Conservation (phyloP, 768 basidiomycete species). For the Mycena leptocephala region DNA sequence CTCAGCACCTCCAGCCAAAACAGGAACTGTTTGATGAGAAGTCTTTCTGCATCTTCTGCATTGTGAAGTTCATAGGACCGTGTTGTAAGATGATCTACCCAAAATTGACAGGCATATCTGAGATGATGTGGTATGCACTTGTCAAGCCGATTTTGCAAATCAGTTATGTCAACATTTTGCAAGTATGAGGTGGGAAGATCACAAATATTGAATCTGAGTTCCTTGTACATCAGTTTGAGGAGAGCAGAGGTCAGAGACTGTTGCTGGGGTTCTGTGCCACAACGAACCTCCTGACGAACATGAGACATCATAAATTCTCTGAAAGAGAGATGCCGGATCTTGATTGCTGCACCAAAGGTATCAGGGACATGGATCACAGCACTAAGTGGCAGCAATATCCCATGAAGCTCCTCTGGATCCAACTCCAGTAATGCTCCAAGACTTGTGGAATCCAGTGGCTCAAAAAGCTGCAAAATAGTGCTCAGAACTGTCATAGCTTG, state of each 20-base stretch:
- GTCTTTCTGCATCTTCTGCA: neutral
- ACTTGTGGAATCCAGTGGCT: neutral
- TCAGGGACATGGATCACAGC: neutral
- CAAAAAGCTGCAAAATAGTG: neutral
- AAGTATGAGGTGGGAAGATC: neutral
- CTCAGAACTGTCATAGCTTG: neutral
- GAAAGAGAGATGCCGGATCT: neutral
- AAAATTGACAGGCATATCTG: neutral
- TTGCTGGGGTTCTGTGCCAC: neutral
- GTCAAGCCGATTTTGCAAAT: neutral
- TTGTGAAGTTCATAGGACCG: neutral
- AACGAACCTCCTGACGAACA: neutral
- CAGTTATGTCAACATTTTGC: neutral
- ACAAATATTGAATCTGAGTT: neutral
- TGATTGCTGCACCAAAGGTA: neutral
- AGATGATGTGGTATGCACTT: neutral
- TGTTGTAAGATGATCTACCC: neutral
- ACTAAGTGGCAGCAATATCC: neutral
- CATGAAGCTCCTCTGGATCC: neutral
- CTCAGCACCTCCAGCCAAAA: slow-evolving; percentile 5
- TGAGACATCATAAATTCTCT: neutral
- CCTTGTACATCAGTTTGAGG: neutral
- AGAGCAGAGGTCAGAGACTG: neutral
- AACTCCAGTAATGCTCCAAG: neutral
- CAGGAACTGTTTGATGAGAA: neutral